Conservation (phyloP, 2,329 filamentous ascomycete genomes). For the Ophiostoma populinum region DNA sequence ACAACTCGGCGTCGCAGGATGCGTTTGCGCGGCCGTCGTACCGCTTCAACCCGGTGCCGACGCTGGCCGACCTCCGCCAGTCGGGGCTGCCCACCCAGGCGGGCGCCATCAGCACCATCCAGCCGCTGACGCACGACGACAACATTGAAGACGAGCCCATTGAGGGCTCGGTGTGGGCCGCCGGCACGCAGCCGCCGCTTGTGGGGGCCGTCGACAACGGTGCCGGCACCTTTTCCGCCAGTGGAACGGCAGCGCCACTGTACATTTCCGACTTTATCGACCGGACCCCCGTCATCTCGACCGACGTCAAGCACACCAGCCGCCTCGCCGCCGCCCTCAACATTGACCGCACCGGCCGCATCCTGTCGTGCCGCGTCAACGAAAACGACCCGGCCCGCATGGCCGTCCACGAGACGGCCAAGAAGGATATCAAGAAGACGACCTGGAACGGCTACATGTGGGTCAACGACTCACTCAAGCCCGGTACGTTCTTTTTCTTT, state of each 20-base stretch:
- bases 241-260: constrained; percentile 55
- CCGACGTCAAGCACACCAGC: constrained; percentile 52
- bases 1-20: constrained; percentile 23
- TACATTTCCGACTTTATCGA: constrained; percentile 33
- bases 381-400: too few relatives aligned
- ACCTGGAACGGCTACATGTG: constrained; percentile 26
- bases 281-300: constrained; percentile 20
- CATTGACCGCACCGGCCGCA: constrained; percentile 50
- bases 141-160: constrained; percentile 22
- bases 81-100: constrained; percentile 13
- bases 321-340: constrained; percentile 66
- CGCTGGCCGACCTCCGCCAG: constrained; percentile 12
- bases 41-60: constrained; percentile 13
- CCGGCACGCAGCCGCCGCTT: constrained; percentile 50
- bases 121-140: constrained; percentile 6
- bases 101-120: constrained; percentile 16
- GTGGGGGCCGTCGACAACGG: constrained; percentile 42
- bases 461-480: constrained; percentile 15
- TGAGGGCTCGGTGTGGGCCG: constrained; percentile 55
- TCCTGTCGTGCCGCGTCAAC: constrained; percentile 39
- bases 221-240: constrained; percentile 47
- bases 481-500: not conserved
- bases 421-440: not conserved
- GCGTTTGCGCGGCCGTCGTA: constrained; percentile 23
- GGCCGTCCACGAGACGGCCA: too few relatives aligned